Evolutionary conservation across 176 grass and related monocot species (phyloP), one percentile per base, ranked within the genome.

Genomic region (Carex pumila): DNA sequence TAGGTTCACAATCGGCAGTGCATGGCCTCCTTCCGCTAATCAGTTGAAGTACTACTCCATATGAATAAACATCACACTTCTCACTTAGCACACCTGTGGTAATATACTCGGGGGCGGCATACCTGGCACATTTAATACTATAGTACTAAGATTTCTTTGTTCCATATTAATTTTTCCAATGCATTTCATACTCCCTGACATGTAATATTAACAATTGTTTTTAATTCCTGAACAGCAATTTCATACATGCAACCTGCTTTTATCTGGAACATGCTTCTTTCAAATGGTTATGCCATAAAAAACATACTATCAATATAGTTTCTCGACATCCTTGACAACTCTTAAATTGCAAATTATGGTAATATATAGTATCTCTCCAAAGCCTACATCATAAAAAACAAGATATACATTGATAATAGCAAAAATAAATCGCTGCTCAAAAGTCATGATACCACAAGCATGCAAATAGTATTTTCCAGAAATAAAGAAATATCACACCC

Each of bases 401-500:
- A 15, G 12, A 65, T 13, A 66, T 66, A 66, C 25, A 34, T 66
- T 15, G 1, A 6, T 66, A 30, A 25, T 32, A 66, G 4, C 30
- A 29, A 65, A 65, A 1, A 65, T 39, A 43, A 5, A 4, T 36
- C 34, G 3, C 4, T 65, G 14, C 29, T 65, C 8, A 5, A 65
- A 65, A 2, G 21, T 65, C 29, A 13, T 31, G 12, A 50, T 13
- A n/a, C 11, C 0, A 43, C 32, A 71, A 71, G 17, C 32, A n/a
- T n/a, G 67, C 12, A 14, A 66, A 65, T 9, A 13, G 4, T 65
- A 22, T 66, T 13, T 66, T 6, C 47, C 12, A 4, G 7, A 13
- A 66, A 66, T 43, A 19, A 43, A 71, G 36, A 71, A 77, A 77
- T 32, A 43, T 18, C 25, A 13, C 82, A 94, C 92, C 92, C 92